phyloP scores from a whole-genome alignment of 768 basidiomycete genomes.

The Cytidiella melzeri region DNA sequence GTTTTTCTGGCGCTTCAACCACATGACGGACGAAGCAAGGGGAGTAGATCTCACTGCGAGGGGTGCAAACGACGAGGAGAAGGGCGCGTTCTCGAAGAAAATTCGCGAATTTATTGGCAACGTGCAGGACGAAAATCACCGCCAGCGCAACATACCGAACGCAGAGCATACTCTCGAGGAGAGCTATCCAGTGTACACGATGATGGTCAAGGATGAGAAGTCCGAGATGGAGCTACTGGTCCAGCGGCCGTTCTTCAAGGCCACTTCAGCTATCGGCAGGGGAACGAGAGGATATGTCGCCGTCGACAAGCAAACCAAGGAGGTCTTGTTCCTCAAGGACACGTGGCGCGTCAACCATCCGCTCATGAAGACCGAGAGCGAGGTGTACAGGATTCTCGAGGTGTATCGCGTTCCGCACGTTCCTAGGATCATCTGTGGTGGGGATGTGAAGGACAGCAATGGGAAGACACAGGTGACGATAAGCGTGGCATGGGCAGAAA shows the following conservation, averaged over 20 bases:
- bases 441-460: constrained; percentile 1
- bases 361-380: neutral
- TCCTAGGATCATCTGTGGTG: neutral
- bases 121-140: no score
- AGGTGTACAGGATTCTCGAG: constrained; percentile 3
- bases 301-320: neutral
- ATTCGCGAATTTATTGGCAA: no score
- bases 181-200: constrained; percentile 3
- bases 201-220: neutral
- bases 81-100: no score
- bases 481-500: neutral
- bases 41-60: no score
- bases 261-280: constrained; percentile 1
- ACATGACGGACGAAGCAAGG: no score
- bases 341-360: constrained; percentile 1
- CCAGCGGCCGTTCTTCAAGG: neutral
- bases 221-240: neutral
- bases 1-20: no score
- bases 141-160: no score
- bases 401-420: neutral
- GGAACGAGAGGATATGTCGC: constrained; percentile 9
- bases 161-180: no score
- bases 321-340: constrained; percentile 12
- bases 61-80: no score
- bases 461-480: neutral